Evolutionary conservation across 176 grass and related monocot genomes (phyloP).

Genomic region (Oryza glumipatula): DNA sequence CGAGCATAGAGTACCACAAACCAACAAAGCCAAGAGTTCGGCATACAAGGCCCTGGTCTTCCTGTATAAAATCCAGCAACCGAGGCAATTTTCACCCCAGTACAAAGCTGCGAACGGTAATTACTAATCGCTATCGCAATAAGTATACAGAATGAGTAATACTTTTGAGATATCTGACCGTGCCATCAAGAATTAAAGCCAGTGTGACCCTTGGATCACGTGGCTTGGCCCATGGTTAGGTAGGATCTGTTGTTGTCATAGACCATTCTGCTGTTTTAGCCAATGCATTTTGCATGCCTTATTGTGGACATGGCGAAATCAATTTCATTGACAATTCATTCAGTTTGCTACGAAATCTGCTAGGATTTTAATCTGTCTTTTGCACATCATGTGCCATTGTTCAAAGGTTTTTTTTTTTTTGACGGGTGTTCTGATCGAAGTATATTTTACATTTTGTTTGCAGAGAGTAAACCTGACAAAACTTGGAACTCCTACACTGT

Average conservation of each 20-base stretch:
- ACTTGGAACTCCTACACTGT: constrained; percentile 68
- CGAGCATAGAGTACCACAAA: constrained; percentile 70
- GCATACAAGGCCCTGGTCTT: constrained; percentile 66
- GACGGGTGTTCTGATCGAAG: neutral
- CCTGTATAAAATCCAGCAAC: constrained; percentile 56
- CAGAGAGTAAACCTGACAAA: constrained; percentile 85
- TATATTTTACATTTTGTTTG: constrained; percentile 22
- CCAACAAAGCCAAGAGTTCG: constrained; percentile 76
- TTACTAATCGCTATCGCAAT: constrained; percentile 2
- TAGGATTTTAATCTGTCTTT: neutral
- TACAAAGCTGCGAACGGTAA: constrained; percentile 59
- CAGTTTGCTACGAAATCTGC: neutral
- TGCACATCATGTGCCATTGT: neutral
- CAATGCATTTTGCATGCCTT: constrained; percentile 1
- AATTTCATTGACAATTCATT: neutral
- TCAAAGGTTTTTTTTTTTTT: neutral
- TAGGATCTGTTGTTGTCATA: constrained; percentile 17
- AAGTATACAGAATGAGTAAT: neutral
- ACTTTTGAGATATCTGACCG: neutral
- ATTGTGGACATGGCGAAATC: neutral
- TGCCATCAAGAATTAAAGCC: constrained; percentile 9
- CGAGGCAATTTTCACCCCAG: constrained; percentile 45
- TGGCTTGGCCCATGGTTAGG: constrained; percentile 40
- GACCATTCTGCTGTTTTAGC: neutral
- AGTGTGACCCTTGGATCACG: constrained; percentile 38